Evolutionary conservation across 2,329 filamentous ascomycete genomes (phyloP), one percentile per base, ranked within the genome.

Genomic region (Neopestalotiopsis rosae): DNA sequence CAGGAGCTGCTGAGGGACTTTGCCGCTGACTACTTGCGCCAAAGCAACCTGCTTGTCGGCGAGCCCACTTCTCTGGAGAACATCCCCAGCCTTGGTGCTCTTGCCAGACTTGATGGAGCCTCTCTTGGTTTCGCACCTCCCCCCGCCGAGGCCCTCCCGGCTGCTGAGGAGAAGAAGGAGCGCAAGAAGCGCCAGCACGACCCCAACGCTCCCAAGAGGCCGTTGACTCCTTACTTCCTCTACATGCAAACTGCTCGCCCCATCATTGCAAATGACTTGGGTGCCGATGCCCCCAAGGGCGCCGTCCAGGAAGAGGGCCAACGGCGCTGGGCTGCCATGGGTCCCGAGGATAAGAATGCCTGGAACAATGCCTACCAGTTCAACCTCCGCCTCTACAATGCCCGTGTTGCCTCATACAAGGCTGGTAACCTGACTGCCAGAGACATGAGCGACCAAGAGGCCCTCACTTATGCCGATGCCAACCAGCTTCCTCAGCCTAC

Each of bases 161-260:
- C 81, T 1, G 87, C 84, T 10, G 88, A 90, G 76, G 89, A 90
- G 80, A 92, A 94, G 88, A 94, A 94, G 87, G 94, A 96, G 87
- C 91, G 93, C 81, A 95, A 96, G 88, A 95, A 95, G 86, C 89
- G 91, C 71, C 90, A 90, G 57, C 91, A 93, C 77, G 95, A 98
- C 80, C 95, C 95, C 74, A 97, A 97, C 80, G 95, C 95, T 6
- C 95, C 95, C 70, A 98, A 98, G 89, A 91, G 95, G 65, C 95
- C 95, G 9, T 82, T 98, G 77, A 98, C 95, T 5, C 94, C 95
- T 2, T 98, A 97, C 85, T 97, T 98, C 86, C 85, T 98, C 70
- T 98, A 94, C 85, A 94, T 97, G 87, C 92, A 97, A 80, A 91
- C 92, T 72, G 94, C 94, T 72, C 92, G 96, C 64, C 88, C 91